These are phyloP conservation scores for Tuber calosporum DNA, from an alignment of 495 filamentous ascomycete species.

Conservation along the genomic window DNA sequence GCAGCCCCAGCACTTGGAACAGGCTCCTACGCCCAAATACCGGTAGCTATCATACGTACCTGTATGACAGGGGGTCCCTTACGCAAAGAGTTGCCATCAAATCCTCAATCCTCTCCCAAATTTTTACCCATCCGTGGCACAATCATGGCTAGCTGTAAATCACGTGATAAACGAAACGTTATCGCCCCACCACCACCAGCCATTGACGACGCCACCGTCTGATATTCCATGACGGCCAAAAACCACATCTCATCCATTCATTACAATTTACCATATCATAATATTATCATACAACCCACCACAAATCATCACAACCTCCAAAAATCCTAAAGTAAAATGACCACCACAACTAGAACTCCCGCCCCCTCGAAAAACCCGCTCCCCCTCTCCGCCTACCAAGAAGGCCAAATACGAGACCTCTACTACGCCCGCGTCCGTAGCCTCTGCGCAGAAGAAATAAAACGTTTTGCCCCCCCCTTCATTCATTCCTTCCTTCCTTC, in stretches of 20 bases:
- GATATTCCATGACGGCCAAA: not conserved
- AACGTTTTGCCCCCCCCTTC: slow-evolving; percentile 50
- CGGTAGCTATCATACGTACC: too few species aligned
- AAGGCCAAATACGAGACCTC: slow-evolving; percentile 79
- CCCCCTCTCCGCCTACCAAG: slow-evolving; percentile 85
- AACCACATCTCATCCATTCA: not conserved
- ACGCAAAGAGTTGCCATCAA: too few species aligned
- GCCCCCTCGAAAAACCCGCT: slow-evolving; percentile 70
- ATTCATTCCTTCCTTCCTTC: not conserved
- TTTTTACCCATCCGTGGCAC: not conserved
- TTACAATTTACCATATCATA: not conserved
- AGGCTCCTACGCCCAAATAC: not conserved
- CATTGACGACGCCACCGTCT: not conserved
- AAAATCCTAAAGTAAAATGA: not conserved
- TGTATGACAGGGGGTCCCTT: not conserved
- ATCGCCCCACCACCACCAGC: not conserved
- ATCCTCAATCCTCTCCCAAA: not conserved
- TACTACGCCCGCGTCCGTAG: slow-evolving; percentile 80
- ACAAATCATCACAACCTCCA: not conserved
- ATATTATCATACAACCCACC: too few species aligned
- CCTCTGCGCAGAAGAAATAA: slow-evolving; percentile 76
- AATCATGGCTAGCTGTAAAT: not conserved
- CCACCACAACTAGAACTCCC: slow-evolving; percentile 23
- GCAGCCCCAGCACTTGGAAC: too few species aligned
- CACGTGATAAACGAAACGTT: not conserved